Percentiles rank a stretch among this genome's conserved stretches.
phyloP scores from a whole-genome alignment of 306 rosid species.

The Begonia masoniana region DNA sequence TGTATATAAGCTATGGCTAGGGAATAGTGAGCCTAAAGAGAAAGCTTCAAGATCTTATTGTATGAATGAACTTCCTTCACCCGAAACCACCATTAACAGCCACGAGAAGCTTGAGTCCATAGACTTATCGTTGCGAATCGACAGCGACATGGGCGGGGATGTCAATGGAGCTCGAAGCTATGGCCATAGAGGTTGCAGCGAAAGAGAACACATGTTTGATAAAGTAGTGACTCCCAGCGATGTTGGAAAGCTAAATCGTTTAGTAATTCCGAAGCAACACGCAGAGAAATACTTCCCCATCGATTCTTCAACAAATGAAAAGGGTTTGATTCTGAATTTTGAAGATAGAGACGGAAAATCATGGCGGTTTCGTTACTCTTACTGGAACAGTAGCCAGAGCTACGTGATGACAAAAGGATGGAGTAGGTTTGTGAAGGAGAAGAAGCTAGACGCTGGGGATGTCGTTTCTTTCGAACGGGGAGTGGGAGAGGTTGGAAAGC shows the following conservation, averaged over 20 bases:
- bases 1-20: not conserved
- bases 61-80: not conserved
- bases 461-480: slow-evolving; percentile 12
- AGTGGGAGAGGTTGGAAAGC: not conserved
- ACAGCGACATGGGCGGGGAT: not conserved
- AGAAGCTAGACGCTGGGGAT: slow-evolving; percentile 13
- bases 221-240: slow-evolving; percentile 16
- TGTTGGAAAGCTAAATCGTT: slow-evolving; percentile 11
- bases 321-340: slow-evolving; percentile 13
- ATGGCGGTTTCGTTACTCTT: slow-evolving; percentile 18
- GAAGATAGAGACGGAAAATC: slow-evolving; percentile 12
- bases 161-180: not conserved
- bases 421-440: slow-evolving; percentile 15
- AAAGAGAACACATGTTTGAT: slow-evolving; percentile 15
- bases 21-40: not conserved
- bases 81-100: slow-evolving; percentile 1
- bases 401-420: slow-evolving; percentile 16
- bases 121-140: slow-evolving; percentile 9
- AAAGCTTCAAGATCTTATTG: not conserved
- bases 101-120: slow-evolving; percentile 1
- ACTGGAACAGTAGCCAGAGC: slow-evolving; percentile 21
- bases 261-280: slow-evolving; percentile 14
- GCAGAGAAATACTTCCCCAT: slow-evolving; percentile 15
- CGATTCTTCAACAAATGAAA: slow-evolving; percentile 6
- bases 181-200: not conserved